Evolutionary conservation across 768 basidiomycete genomes (phyloP), one percentile per base, ranked within the genome.

Genomic region (Naematelia aurantialba): DNA sequence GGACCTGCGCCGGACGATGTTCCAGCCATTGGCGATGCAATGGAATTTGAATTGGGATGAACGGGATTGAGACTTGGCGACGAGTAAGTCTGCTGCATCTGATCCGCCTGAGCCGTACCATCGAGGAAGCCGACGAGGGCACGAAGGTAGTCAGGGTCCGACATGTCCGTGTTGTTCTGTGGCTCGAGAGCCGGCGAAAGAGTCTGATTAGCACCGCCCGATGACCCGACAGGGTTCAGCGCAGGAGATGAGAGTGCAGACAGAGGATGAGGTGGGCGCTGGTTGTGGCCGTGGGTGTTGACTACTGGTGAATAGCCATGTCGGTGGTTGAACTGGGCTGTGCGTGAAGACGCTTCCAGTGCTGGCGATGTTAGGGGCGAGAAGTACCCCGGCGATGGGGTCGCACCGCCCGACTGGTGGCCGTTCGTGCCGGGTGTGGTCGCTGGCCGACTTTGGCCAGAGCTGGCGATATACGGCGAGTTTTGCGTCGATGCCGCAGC

Each of bases 401-500:
- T 72, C 65, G 26, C 76, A 63, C 52, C 52, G 31, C 21, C 39
- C 1, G 13, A 31, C 1, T 48, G 45, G 21, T 45, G 52, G 3
- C 69, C 72, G 2, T 69, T 68, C 50, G 59, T 45, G 30, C 58
- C 69, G 10, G 68, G 65, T 53, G 66, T 55, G 45, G 63, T 75
- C 69, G 56, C 72, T 44, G 45, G 67, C 59, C 63, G 63, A 12
- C 60, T 56, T 21, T 67, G 54, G 4, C 55, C 56, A 81, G 79
- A 27, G 47, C 55, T 45, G 10, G 63, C 47, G 34, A 70, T 60
- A 26, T 61, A 58, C 84, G 80, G 72, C 81, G 88, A 60, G 85
- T 85, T 60, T 79, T 47, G 45, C 3, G 78, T 4, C 12, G 67
- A 60, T 5, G 64, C 59, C 0, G 63, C 68, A 12, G 68, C 68